These are phyloP conservation scores for Leccinum variicolor DNA, from an alignment of 768 basidiomycete species.

Conservation along the genomic window DNA sequence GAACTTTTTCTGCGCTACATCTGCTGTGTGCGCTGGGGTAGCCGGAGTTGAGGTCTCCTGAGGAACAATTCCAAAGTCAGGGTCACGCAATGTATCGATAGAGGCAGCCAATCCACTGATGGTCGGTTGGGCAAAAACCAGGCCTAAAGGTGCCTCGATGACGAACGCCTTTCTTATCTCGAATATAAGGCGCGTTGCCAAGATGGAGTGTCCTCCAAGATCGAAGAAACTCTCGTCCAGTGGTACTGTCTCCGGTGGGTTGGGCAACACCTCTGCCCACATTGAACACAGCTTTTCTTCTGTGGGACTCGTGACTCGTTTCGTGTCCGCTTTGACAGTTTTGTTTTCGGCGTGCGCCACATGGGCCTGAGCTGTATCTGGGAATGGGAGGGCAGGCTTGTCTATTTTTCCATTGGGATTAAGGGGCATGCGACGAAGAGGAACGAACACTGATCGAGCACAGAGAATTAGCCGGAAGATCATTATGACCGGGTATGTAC, in stretches of 20 bases:
- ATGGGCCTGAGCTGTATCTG: conserved; percentile 77
- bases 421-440: conserved; percentile 91
- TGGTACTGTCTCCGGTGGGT: conserved; percentile 72
- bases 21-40: conserved; percentile 11
- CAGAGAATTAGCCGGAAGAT: conserved; percentile 2
- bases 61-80: conserved; percentile 72
- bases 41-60: conserved; percentile 24
- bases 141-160: conserved; percentile 83
- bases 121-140: conserved; percentile 91
- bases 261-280: conserved; percentile 81
- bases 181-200: conserved; percentile 95
- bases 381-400: conserved; percentile 97
- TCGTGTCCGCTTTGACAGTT: conserved; percentile 26
- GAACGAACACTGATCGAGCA: conserved; percentile 74
- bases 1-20: conserved; percentile 16
- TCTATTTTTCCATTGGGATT: conserved; percentile 99
- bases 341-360: conserved; percentile 42
- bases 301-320: conserved; percentile 54
- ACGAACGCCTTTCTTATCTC: conserved; percentile 93
- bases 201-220: conserved; percentile 96
- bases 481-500: conserved; percentile 29
- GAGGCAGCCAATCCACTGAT: conserved; percentile 72
- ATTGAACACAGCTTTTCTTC: conserved; percentile 80
- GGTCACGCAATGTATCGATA: conserved; percentile 70
- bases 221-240: conserved; percentile 97